Base-by-base conservation (phyloP, 2,329 filamentous ascomycete species). In the Botryotinia narcissicola region DNA sequence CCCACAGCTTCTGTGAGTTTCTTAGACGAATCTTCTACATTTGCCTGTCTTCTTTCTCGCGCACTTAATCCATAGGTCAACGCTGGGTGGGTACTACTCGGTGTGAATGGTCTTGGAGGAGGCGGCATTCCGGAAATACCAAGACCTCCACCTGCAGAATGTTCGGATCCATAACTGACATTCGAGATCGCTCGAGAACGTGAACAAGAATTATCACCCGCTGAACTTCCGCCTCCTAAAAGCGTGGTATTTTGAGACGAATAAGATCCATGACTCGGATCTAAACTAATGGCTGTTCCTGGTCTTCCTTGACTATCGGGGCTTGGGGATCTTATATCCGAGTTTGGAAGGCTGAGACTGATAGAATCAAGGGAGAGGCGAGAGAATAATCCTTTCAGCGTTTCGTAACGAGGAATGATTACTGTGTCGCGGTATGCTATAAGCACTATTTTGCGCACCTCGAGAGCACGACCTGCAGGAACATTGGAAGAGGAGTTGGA, bases 1-100 rank as follows among this genome's bases (percentile, higher is more conserved):
- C 94, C 96, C 0, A 98, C 95, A 78, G 95, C 97, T 78, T 98
- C 95, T 0, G 96, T 97, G 71, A 98, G 90, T 80, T 96, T 90
- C 80, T 93, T 88, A 79, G 83, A 73, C 67, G 90, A 91, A 79
- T 92, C 89, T 81, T 91, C 88, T 22, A 89, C 84, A 35, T 77
- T 90, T 86, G 73, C 86, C 74, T 75, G 78, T 71, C 78, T 76
- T 63, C 76, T 73, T 69, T 46, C 74, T 16, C 40, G 71, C 14
- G 68, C 72, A 48, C 68, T 73, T 32, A 73, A 57, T 20, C 46
- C 60, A 37, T 46, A 67, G 4, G 40, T 57, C 25, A 61, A 32
- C 10, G 61, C 64, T 7, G 80, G 79, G 67, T 80, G 77, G 1
- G 77, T 78, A 20, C 75, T 77, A 10, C 75, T 78, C 0, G 80